These are phyloP conservation scores for Fusarium incarnatum DNA, from an alignment of 2,329 filamentous ascomycete species.

Conservation along the genomic window DNA sequence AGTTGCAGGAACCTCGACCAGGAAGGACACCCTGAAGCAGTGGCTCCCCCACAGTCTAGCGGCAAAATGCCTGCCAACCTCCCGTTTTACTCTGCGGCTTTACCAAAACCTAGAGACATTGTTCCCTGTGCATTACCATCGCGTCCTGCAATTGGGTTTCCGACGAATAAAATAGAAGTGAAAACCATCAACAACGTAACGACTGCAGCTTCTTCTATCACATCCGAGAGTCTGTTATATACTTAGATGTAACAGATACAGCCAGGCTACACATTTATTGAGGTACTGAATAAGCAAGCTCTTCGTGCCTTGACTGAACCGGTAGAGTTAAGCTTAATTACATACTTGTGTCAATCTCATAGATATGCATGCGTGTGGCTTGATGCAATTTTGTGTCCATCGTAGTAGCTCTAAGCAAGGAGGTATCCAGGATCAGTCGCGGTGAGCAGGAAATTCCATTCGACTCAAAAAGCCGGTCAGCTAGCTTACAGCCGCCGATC, in stretches of 20 bases:
- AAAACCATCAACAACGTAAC: not conserved
- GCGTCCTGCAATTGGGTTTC: not conserved
- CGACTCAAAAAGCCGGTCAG: not conserved
- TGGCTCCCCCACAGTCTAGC: too few species aligned
- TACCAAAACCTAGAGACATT: not conserved
- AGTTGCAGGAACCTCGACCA: not conserved
- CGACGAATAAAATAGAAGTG: accelerated
- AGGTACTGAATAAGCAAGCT: not conserved
- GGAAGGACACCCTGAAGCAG: not conserved
- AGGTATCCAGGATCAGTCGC: too few species aligned
- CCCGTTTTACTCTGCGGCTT: not conserved
- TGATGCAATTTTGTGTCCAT: not conserved
- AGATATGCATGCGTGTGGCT: not conserved
- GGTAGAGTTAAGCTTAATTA: not conserved
- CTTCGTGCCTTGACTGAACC: accelerated
- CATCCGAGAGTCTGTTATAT: not conserved
- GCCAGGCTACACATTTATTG: not conserved
- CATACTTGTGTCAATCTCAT: accelerated
- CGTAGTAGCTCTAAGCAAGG: not conserved
- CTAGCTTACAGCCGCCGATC: not conserved
- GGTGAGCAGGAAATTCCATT: not conserved
- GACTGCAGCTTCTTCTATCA: not conserved
- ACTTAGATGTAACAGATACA: accelerated
- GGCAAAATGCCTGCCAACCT: not conserved
- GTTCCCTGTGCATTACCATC: not conserved